Percentiles rank a stretch among this genome's conserved stretches.
Conservation (phyloP, 352 stramenopile genomes). For the Globisporangium polare region DNA sequence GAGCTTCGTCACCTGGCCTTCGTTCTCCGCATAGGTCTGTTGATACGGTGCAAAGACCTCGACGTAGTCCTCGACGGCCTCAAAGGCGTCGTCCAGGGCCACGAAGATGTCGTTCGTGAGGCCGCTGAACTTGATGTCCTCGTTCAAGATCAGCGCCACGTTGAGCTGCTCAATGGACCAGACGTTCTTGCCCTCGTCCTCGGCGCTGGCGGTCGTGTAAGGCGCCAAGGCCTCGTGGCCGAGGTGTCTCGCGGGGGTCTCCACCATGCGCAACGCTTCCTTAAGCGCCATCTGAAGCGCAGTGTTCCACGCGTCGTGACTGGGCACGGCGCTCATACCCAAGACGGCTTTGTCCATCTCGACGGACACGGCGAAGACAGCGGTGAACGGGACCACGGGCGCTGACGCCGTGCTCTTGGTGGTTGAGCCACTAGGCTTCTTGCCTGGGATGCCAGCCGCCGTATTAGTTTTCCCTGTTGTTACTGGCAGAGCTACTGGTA, state of each 20-base stretch:
- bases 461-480: background rate
- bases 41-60: slow-evolving; percentile 88
- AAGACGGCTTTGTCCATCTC: slow-evolving; percentile 41
- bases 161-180: slow-evolving; percentile 80
- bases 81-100: slow-evolving; percentile 73
- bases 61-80: slow-evolving; percentile 84
- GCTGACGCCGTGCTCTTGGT: background rate
- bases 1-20: slow-evolving; percentile 57
- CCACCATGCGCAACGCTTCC: slow-evolving; percentile 84
- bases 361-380: slow-evolving; percentile 60
- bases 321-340: slow-evolving; percentile 48
- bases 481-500: background rate
- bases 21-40: slow-evolving; percentile 85
- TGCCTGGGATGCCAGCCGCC: background rate
- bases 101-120: slow-evolving; percentile 87
- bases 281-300: slow-evolving; percentile 74
- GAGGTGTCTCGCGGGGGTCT: slow-evolving; percentile 82
- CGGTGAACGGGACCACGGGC: slow-evolving; percentile 32
- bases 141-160: slow-evolving; percentile 77
- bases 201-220: slow-evolving; percentile 76
- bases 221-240: slow-evolving; percentile 69
- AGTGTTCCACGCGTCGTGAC: slow-evolving; percentile 68
- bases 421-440: background rate
- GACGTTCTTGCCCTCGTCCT: slow-evolving; percentile 80
- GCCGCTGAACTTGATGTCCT: slow-evolving; percentile 76